These are phyloP conservation scores for Allium cepa DNA, from an alignment of 106 monocot genomes.

Conservation along the genomic window DNA sequence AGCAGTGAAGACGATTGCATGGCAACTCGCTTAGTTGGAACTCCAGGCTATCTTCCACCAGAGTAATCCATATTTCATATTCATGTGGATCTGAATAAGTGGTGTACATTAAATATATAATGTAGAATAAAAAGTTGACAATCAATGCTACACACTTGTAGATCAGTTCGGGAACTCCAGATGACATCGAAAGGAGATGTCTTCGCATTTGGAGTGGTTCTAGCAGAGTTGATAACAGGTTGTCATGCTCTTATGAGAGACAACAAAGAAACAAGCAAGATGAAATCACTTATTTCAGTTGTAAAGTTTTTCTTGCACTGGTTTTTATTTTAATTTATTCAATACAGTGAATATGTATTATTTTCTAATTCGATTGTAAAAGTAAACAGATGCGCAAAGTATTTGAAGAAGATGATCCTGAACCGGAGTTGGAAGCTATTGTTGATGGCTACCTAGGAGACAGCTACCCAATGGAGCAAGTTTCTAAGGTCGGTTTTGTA, in stretches of 20 bases:
- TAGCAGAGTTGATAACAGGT: conserved; percentile 49
- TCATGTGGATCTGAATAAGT: too few relatives aligned
- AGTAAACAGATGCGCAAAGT: conserved; percentile 27
- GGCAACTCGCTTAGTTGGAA: conserved; percentile 45
- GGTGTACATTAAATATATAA: too few relatives aligned
- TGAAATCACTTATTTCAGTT: conserved; percentile 26
- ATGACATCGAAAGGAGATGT: conserved; percentile 48
- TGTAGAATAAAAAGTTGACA: not conserved
- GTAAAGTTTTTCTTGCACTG: conserved; percentile 19
- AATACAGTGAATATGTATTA: too few relatives aligned
- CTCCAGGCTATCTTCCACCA: conserved; percentile 40
- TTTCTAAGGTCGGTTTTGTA: conserved; percentile 25
- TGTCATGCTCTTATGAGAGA: conserved; percentile 30
- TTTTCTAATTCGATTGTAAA: not conserved
- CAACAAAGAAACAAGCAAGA: conserved; percentile 15
- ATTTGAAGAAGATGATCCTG: conserved; percentile 25
- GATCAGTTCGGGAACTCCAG: conserved; percentile 29
- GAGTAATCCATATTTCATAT: conserved; percentile 18
- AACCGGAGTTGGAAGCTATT: conserved; percentile 19
- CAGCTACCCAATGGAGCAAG: conserved; percentile 32
- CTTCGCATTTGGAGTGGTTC: conserved; percentile 42
- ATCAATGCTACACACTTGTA: not conserved
- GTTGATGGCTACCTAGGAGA: conserved; percentile 33
- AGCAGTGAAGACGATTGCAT: conserved; percentile 19
- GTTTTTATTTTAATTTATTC: too few relatives aligned